These are phyloP conservation scores for Talaromyces ruber DNA, from an alignment of 495 filamentous ascomycete genomes.

Conservation along the genomic window DNA sequence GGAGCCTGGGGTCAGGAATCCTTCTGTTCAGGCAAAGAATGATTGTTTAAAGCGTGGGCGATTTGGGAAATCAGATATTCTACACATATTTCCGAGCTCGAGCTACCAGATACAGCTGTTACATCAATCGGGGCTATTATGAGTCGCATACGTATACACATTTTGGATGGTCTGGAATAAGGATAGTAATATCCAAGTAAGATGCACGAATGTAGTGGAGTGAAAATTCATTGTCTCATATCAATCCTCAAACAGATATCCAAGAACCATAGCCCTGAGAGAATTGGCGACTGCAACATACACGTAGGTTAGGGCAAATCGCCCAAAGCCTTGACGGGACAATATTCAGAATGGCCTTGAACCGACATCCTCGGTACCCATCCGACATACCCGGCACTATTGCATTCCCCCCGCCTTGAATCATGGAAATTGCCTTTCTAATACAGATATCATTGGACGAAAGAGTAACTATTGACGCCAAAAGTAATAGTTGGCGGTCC, in stretches of 20 bases:
- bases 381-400: not conserved
- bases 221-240: too few species aligned
- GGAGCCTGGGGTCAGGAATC: not conserved
- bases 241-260: too few species aligned
- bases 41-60: not conserved
- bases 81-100: too few species aligned
- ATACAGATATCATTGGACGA: too few species aligned
- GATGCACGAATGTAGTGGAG: not conserved
- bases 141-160: not conserved
- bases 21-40: not conserved
- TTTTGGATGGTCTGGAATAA: not conserved
- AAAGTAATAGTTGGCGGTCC: not conserved
- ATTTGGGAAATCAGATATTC: not conserved
- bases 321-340: too few species aligned
- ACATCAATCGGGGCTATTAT: not conserved
- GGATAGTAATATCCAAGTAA: not conserved
- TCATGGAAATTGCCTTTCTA: not conserved
- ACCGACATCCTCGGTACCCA: not conserved
- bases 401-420: not conserved
- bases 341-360: not conserved
- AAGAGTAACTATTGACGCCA: not conserved
- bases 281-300: too few species aligned
- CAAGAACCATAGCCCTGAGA: too few species aligned
- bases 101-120: not conserved
- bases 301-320: too few species aligned